Evolutionary conservation across 2,329 filamentous ascomycete species (phyloP).

Genomic region (Alternaria rosae): DNA sequence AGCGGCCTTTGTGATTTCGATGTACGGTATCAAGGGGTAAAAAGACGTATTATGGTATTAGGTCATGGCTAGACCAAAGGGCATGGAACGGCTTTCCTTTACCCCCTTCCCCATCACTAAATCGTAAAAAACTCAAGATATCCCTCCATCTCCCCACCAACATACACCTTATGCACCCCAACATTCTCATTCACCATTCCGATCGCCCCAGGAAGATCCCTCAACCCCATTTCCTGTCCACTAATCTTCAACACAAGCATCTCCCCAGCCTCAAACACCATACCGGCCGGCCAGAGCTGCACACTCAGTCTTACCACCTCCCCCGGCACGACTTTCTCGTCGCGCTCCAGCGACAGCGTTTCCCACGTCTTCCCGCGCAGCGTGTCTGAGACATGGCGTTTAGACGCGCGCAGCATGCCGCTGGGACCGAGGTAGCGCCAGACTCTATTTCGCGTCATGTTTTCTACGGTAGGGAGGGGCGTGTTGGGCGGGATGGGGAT

Average conservation of each 20-base stretch:
- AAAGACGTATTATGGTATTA: no score
- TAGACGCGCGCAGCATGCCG: constrained; percentile 18
- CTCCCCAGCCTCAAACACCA: constrained; percentile 15
- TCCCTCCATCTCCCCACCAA: neutral
- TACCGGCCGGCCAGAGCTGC: constrained; percentile 10
- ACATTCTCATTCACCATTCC: neutral
- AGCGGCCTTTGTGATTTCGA: no score
- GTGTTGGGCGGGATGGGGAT: constrained; percentile 41
- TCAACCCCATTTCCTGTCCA: neutral
- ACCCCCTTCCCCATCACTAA: no score
- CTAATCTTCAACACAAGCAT: constrained; percentile 1
- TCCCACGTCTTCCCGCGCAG: neutral
- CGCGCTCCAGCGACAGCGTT: neutral
- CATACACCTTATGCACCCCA: neutral
- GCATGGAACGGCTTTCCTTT: no score
- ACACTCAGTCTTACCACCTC: constrained; percentile 7
- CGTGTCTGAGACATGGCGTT: neutral
- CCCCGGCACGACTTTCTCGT: neutral
- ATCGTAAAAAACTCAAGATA: neutral
- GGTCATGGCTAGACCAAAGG: constrained; percentile 24
- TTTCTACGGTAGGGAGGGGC: neutral
- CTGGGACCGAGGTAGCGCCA: constrained; percentile 14
- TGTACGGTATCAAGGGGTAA: constrained; percentile 39
- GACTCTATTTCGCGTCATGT: constrained; percentile 4
- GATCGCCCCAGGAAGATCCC: neutral